Evolutionary conservation across 345 rosid genomes (phyloP).

Genomic region (Gossypium rotundifolium): DNA sequence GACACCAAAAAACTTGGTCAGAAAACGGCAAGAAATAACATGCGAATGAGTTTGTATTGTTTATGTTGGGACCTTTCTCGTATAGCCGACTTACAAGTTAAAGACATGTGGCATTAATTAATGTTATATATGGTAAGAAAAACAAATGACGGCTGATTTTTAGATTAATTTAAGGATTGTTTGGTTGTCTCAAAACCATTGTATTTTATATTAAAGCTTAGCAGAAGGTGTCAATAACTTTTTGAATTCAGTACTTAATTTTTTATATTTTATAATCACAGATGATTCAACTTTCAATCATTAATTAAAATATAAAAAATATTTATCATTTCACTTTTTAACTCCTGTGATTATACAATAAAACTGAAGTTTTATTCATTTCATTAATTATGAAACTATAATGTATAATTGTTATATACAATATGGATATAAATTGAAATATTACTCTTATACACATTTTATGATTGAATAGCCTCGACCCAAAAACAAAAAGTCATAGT

Average conservation of each 20-base stretch:
- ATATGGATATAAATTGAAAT: no score
- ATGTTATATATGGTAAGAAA: not conserved
- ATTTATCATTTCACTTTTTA: no score
- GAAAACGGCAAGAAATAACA: not conserved
- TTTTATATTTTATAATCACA: no score
- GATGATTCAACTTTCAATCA: no score
- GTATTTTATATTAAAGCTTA: not conserved
- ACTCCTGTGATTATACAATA: fast-evolving
- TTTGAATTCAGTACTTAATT: not conserved
- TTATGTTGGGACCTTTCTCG: not conserved
- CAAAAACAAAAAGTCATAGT: not conserved
- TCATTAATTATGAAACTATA: no score
- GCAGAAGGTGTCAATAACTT: not conserved
- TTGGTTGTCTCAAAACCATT: not conserved
- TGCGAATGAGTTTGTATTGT: not conserved
- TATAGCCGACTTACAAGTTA: not conserved
- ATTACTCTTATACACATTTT: not conserved
- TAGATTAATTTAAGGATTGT: not conserved
- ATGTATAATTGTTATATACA: no score
- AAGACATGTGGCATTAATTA: not conserved
- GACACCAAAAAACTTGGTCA: not conserved
- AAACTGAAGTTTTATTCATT: no score
- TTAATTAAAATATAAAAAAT: no score
- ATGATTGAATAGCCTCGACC: not conserved
- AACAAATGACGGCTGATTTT: not conserved